Conservation (phyloP, 768 basidiomycete genomes). For the Amanita brunnescens region DNA sequence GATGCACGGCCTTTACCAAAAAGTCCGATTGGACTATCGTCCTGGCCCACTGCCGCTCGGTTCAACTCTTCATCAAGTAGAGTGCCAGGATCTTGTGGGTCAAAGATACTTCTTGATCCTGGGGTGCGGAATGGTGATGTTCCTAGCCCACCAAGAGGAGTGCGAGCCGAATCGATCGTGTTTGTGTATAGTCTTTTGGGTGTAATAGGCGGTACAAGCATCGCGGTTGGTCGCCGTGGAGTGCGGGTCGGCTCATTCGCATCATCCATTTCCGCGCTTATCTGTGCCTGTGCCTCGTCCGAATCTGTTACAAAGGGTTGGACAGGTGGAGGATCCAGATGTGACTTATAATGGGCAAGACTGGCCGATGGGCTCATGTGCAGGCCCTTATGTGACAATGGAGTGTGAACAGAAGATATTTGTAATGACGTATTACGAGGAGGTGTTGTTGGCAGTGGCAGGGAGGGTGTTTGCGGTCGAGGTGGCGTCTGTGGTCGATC, state of each 20-base stretch:
- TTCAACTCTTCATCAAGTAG: slow-evolving; percentile 68
- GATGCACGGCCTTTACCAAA: slow-evolving; percentile 49
- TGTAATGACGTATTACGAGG: slow-evolving; percentile 27
- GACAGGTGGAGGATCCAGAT: slow-evolving; percentile 56
- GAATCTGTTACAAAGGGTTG: slow-evolving; percentile 17
- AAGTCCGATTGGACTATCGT: slow-evolving; percentile 59
- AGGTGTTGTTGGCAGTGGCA: slow-evolving; percentile 24
- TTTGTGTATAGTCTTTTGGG: slow-evolving; percentile 24
- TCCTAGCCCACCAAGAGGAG: slow-evolving; percentile 19
- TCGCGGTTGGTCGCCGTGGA: slow-evolving; percentile 26
- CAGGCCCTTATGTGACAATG: slow-evolving; percentile 57
- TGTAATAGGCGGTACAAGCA: slow-evolving; percentile 26
- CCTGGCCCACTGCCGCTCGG: slow-evolving; percentile 34
- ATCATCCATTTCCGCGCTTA: slow-evolving; percentile 14
- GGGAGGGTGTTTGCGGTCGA: slow-evolving; percentile 16
- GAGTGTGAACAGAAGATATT: slow-evolving; percentile 56
- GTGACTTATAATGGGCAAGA: slow-evolving; percentile 59
- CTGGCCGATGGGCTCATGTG: slow-evolving; percentile 64
- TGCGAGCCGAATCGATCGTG: slow-evolving; percentile 30
- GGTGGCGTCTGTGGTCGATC: slow-evolving; percentile 9
- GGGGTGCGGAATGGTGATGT: slow-evolving; percentile 42
- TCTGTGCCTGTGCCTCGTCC: slow-evolving; percentile 13
- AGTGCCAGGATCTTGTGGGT: slow-evolving; percentile 63
- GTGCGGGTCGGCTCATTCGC: slow-evolving; percentile 27
- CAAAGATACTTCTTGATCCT: slow-evolving; percentile 43